Evolutionary conservation across 2,329 filamentous ascomycete genomes (phyloP).

Genomic region (Pezicula radicicola): DNA sequence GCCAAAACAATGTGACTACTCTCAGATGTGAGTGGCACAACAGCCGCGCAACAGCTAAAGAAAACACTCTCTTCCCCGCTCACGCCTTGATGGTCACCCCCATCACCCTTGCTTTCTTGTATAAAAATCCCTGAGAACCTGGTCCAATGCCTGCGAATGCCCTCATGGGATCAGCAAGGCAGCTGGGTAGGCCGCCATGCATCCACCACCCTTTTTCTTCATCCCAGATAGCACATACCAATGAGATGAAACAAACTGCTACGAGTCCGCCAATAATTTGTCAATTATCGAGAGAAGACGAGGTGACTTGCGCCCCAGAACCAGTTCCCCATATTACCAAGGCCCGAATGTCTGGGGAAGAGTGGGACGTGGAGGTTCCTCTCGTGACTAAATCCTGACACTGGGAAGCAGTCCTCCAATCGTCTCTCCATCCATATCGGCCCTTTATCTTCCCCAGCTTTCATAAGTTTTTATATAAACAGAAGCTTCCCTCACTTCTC

Average conservation of each 20-base stretch:
- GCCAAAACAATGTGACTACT: too few species aligned
- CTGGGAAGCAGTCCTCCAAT: neutral
- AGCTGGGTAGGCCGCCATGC: neutral
- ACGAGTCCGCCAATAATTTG: neutral
- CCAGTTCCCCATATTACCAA: neutral
- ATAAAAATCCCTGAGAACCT: too few species aligned
- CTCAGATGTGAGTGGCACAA: too few species aligned
- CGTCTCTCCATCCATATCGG: neutral
- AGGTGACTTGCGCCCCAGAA: neutral
- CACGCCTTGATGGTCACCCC: conserved; percentile 4
- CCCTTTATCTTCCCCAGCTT: neutral
- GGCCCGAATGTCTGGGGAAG: too few species aligned
- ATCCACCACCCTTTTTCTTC: too few species aligned
- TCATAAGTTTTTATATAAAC: neutral
- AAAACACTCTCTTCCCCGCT: neutral
- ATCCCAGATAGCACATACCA: neutral
- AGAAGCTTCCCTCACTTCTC: neutral
- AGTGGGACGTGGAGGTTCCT: too few species aligned
- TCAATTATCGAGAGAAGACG: neutral
- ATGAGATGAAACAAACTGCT: neutral
- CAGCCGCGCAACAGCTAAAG: neutral
- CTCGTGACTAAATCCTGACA: too few species aligned
- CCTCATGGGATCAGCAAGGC: conserved; percentile 5
- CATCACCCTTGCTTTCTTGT: conserved; percentile 4
- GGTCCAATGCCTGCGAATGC: conserved; percentile 1